Evolutionary conservation across 305 asterid species (phyloP), one percentile per base, ranked within the genome.

Genomic region (Solanum hybrid): DNA sequence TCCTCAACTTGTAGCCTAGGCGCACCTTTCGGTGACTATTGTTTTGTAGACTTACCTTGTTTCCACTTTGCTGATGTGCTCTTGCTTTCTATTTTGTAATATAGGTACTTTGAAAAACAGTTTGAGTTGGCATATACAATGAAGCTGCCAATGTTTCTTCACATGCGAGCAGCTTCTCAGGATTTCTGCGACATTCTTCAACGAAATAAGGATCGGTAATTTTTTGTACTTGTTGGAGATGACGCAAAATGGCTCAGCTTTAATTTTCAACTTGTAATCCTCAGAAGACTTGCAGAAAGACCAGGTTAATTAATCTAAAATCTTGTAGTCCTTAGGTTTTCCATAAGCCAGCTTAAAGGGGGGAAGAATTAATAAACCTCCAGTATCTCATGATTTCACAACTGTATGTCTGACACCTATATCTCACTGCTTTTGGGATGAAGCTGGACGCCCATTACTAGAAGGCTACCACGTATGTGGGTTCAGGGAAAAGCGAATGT

Each of bases 71-170:
- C 86, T 80, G 36, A 87, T 36, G 69, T 72, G 89, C 26, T 64
- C 86, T 88, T 51, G 36, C 42, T 38, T 88, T 88, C 75, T 81
- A 56, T 90, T 82, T 86, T 78, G 14, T 16, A 90, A 79, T 66
- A 73, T 88, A 97, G 99, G 95, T 97, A 95, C 93, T 97, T 97
- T 72, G 94, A 96, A 91, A 96, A 96, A 95, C 99, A 97, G 89
- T 97, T 97, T 94, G 98, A 97, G 90, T 92, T 96, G 90, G 99
- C 99, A 86, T 84, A 94, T 93, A 92, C 93, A 31, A 93, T 91
- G 91, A 95, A 95, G 94, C 94, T 97, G 91, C 99, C 99, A 71
- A 95, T 97, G 99, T 96, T 97, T 94, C 99, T 97, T 89, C 99
- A 97, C 91, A 97, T 97, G 99, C 97, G 99, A 92, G 98, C 98